Percentiles rank a stretch among this genome's conserved stretches.
Conservation (phyloP, 1,139 yeast genomes). For the Scheffersomyces illinoinensis region DNA sequence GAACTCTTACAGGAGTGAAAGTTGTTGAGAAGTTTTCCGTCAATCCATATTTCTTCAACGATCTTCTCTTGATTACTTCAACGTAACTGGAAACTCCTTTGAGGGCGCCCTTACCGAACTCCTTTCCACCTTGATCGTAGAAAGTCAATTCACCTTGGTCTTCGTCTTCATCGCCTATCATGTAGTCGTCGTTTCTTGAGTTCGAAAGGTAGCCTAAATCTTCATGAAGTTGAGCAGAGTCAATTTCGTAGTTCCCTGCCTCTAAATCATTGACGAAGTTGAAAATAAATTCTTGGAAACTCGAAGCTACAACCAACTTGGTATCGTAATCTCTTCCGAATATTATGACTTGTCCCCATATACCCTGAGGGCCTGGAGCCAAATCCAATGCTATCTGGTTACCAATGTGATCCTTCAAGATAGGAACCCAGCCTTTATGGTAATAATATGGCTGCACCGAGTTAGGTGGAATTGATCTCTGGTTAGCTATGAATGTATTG, state of each 20-base stretch:
- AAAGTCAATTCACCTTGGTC: conserved; percentile 43
- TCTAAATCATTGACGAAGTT: conserved; percentile 52
- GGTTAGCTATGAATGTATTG: conserved; percentile 47
- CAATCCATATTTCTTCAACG: conserved; percentile 46
- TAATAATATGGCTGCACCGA: conserved; percentile 56
- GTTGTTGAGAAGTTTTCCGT: conserved; percentile 41
- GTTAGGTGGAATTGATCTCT: conserved; percentile 58
- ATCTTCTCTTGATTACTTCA: conserved; percentile 53
- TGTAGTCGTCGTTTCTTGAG: conserved; percentile 42
- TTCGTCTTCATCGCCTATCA: conserved; percentile 46
- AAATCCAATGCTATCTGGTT: conserved; percentile 64
- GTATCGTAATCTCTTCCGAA: conserved; percentile 69
- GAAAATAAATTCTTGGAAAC: conserved; percentile 56
- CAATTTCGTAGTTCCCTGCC: conserved; percentile 53
- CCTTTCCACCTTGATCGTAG: conserved; percentile 37
- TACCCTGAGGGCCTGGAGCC: conserved; percentile 61
- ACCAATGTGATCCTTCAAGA: conserved; percentile 58
- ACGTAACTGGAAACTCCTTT: conserved; percentile 47
- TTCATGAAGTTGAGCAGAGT: conserved; percentile 26
- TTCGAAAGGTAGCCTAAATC: conserved; percentile 24
- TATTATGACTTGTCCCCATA: conserved; percentile 62
- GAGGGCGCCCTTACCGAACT: conserved; percentile 40
- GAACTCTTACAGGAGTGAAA: conserved; percentile 36
- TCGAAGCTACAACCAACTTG: conserved; percentile 57
- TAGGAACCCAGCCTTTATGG: conserved; percentile 62